Evolutionary conservation across 106 monocot genomes (phyloP).

Genomic region (Allium fistulosum): DNA sequence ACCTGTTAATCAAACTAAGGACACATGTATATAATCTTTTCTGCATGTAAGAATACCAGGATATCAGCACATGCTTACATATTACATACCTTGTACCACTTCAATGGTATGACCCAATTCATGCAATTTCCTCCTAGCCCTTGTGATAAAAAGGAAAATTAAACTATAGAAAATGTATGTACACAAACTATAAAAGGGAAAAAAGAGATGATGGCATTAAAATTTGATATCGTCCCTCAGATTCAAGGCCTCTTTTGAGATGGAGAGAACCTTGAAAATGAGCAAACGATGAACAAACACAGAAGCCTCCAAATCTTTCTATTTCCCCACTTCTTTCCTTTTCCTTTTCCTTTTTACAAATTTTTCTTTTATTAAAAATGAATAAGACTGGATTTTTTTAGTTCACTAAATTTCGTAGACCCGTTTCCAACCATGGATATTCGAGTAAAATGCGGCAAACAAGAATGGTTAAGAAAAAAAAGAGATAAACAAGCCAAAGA

Average conservation of each 20-base stretch:
- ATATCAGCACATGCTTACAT: not conserved
- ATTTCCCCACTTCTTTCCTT: not conserved
- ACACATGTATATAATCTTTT: not conserved
- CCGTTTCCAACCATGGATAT: too few relatives aligned
- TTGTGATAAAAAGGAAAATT: not conserved
- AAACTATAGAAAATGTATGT: not conserved
- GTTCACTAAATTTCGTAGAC: too few relatives aligned
- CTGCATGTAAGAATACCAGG: not conserved
- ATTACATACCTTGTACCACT: not conserved
- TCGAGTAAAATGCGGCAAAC: too few relatives aligned
- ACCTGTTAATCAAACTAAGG: not conserved
- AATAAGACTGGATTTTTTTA: too few relatives aligned
- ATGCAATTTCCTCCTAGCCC: not conserved
- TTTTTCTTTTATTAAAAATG: not conserved
- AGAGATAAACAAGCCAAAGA: too few relatives aligned
- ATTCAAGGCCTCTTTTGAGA: constrained; percentile 4
- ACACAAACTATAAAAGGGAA: not conserved
- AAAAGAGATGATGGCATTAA: not conserved
- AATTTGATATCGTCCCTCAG: not conserved
- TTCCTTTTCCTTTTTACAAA: not conserved
- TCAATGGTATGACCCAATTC: not conserved
- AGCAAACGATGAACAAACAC: constrained; percentile 1
- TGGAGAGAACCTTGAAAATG: constrained; percentile 8
- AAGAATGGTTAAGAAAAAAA: too few relatives aligned
- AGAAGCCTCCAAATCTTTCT: not conserved